Evolutionary conservation across 768 basidiomycete genomes (phyloP), one percentile per base, ranked within the genome.

Genomic region (Phaffia australis): DNA sequence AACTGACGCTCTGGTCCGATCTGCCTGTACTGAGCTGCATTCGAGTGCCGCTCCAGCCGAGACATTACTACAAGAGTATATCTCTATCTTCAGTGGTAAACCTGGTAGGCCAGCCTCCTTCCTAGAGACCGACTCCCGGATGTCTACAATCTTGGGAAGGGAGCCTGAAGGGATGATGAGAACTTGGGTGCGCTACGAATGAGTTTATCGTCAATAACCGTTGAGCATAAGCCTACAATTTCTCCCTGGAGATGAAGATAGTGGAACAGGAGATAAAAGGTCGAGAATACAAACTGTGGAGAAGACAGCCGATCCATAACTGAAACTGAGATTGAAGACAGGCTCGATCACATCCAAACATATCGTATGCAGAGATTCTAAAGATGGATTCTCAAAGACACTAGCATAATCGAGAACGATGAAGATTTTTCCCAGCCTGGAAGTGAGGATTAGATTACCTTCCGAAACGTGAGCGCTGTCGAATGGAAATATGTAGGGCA

Each of bases 401-500:
- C 49, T 58, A 16, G 56, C n/a, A 49, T 65, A 65, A 49, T 60
- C 50, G 49, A 59, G 64, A 48, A 65, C 19, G 56, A 65, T 42
- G 48, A 65, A 65, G 27, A 65, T 49, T 23, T 65, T 51, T 8
- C 64, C 64, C 16, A 65, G 48, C 30, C 51, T 49, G 4, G 64
- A 57, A 56, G 49, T 54, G 50, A 50, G 25, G 48, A 65, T 42
- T 15, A 65, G 47, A 49, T 25, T 29, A 25, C 29, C 35, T 7
- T 42, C 56, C 19, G 47, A 47, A 3, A 58, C 56, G 35, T 65
- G 64, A n/a, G 60, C 58, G 32, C 64, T 65, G 64, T 42, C 9
- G 15, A 16, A n/a, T 18, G 21, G 19, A 64, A 16, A 35, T 1
- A 15, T 42, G 1, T 14, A n/a, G 16, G 27, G 42, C 3, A 42